Evolutionary conservation across 306 rosid genomes (phyloP), one percentile per base, ranked within the genome.

Genomic region (Trifolium pratense): DNA sequence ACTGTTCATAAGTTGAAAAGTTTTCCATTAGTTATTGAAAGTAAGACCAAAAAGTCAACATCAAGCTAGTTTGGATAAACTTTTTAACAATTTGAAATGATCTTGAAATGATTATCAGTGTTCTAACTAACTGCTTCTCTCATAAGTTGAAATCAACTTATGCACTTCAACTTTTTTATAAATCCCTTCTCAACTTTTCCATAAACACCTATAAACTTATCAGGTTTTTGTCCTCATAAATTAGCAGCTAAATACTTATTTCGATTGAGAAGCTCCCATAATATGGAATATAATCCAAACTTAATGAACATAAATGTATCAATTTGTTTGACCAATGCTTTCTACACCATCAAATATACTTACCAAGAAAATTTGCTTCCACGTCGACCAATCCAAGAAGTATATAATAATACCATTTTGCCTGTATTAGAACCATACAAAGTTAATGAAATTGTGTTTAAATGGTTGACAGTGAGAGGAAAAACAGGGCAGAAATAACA

Each of bases 301-400:
- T 39, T 11, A 5, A 5, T 6, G 36, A 13, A 9, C 32, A 75
- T 12, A 61, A 79, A 76, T 59, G 18, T 66, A 39, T 62, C 59
- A 12, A n/a, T 37, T 39, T 11, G 6, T 37, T 39, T 11, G 6
- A 43, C 55, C 53, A 42, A 46, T 49, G 51, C 59, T 66, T 59
- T 61, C 42, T 60, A 7, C 53, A 18, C 26, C 60, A 55, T 21
- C 29, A 15, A 4, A 72, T 29, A 57, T 70, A 69, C 86, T 70
- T 74, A 94, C 99, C 97, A 45, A 94, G 90, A 87, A 89, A 94
- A 84, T 94, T 94, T 78, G 90, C 97, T 81, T 94, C 99, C 46
- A 92, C 98, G 79, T 92, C 98, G 52, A 92, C 89, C 87, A 92
- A 65, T 75, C 95, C 98, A 65, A 92, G 95, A 79, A 84, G 76